Base-by-base conservation (phyloP, 371 early-diverging fungal genomes). In the Funneliformis caledonium region DNA sequence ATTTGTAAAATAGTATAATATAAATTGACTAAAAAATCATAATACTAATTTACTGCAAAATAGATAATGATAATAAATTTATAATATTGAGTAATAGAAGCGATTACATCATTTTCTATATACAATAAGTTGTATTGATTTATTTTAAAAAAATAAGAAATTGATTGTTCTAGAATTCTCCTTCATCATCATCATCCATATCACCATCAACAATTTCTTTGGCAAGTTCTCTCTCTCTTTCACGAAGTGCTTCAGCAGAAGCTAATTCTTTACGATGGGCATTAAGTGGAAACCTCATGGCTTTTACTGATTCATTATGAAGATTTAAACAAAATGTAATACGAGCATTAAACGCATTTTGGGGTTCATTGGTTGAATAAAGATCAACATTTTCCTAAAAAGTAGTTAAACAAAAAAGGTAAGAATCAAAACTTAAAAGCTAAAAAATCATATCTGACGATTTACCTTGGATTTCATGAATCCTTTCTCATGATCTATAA, bases 291-390 rank as follows among this genome's bases (percentile, higher is more conserved):
- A 94, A 98, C 64, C 99, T 94, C 96, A 98, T 95, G 16, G 99
- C 97, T 92, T 92, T 82, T 9, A 98, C 96, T 42, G 94, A 94
- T 80, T 97, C 98, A 84, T 98, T 96, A 88, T 98, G 98, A 64
- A 99, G 91, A 78, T 94, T 93, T 83, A 98, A 88, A 82, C 98
- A 98, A 88, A 97, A 98, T n/a, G 88, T 90, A 82, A 97, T 98
- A 81, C 98, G 93, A 83, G 94, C 93, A 85, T 99, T 93, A 89
- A 97, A 99, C 2, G 97, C 96, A 70, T 90, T 86, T 84, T 97
- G 97, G 43, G 99, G 98, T 84, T 99, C 98, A 80, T 91, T 95
- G 56, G 97, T 98, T 45, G 96, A 94, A 84, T 99, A 99, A 81
- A 97, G 92, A 85, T 99, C 98, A 33, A 90, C 93, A 80, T 92